Evolutionary conservation across 306 rosid genomes (phyloP).

Genomic region (Glycine soja): DNA sequence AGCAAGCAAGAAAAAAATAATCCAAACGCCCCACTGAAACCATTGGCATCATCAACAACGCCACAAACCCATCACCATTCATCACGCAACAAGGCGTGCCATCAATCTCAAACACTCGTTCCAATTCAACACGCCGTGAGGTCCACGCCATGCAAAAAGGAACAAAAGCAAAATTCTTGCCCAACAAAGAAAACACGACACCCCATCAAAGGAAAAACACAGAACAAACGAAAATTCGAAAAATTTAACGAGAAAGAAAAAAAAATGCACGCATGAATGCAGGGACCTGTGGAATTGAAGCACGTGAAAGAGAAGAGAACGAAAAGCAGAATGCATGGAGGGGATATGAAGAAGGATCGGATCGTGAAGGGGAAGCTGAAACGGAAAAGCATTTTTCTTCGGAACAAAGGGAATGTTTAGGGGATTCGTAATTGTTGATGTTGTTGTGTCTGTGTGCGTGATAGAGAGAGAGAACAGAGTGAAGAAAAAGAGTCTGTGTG

Average conservation of each 20-base stretch:
- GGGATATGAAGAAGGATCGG: constrained; percentile 35
- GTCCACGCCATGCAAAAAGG: constrained; percentile 40
- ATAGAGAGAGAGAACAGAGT: neutral
- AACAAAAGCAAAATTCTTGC: neutral
- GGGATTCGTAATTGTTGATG: neutral
- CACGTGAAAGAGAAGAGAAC: constrained; percentile 46
- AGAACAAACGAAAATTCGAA: constrained; percentile 18
- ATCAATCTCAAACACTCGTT: constrained; percentile 31
- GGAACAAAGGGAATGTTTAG: neutral
- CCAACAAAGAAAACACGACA: neutral
- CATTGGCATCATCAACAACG: constrained; percentile 14
- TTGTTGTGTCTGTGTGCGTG: neutral
- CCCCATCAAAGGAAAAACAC: constrained; percentile 33
- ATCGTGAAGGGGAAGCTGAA: constrained; percentile 15
- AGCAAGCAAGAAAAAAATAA: neutral
- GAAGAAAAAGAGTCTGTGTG: neutral
- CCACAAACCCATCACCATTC: constrained; percentile 10
- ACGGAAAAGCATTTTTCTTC: constrained; percentile 42
- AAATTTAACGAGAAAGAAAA: neutral
- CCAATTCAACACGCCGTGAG: constrained; percentile 35
- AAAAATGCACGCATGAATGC: neutral
- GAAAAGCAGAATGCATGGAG: constrained; percentile 50
- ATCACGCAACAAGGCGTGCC: constrained; percentile 12
- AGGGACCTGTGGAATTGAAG: constrained; percentile 68
- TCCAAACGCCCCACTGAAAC: constrained; percentile 15